Evolutionary conservation across 805 yeast species (phyloP), one percentile per base, ranked within the genome.

Genomic region (Wilhelminamyces savonicus): DNA sequence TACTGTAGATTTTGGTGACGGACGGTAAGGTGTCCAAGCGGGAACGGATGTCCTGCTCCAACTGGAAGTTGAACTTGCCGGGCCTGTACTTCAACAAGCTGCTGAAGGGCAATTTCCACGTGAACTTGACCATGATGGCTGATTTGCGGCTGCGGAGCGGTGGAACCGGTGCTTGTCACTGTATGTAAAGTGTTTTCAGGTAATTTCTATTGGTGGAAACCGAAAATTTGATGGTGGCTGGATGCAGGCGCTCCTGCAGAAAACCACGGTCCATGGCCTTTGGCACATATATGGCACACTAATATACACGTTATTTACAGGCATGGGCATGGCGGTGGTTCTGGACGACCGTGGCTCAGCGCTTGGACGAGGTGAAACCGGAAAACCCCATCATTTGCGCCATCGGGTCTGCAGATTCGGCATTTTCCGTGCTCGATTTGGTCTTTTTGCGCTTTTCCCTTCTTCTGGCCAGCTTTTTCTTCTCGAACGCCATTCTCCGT

Each of bases 1-100:
- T 79, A 50, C 78, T 74, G 55, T 76, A 84, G 40, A 82, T 66
- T 50, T 76, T 71, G 33, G 79, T 71, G 19, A 81, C 72, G 17
- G 77, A 69, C 16, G 87, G 81, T 32, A 82, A 65, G 15, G 73
- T 53, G 46, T 76, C 78, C 43, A 84, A 68, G 44, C 74, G 65
- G 41, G 64, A 54, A 38, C 85, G 69, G 40, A 82, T 77, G 34
- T 76, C 81, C 42, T 66, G 64, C 51, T 81, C 88, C 31, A 70
- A 62, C 20, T 62, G 61, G 35, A 56, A 54, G 46, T 71, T 69
- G 59, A 64, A 29, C 44, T 54, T 57, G 24, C 57, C 60, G 18
- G 56, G 50, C 40, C 53, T 60, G 45, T 46, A 46, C 42, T 61
- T 63, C 31, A 63, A 54, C 37, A 62, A 50, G 36, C 57, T 50